Conservation (phyloP, 768 basidiomycete genomes). For the Mycena epipterygia region DNA sequence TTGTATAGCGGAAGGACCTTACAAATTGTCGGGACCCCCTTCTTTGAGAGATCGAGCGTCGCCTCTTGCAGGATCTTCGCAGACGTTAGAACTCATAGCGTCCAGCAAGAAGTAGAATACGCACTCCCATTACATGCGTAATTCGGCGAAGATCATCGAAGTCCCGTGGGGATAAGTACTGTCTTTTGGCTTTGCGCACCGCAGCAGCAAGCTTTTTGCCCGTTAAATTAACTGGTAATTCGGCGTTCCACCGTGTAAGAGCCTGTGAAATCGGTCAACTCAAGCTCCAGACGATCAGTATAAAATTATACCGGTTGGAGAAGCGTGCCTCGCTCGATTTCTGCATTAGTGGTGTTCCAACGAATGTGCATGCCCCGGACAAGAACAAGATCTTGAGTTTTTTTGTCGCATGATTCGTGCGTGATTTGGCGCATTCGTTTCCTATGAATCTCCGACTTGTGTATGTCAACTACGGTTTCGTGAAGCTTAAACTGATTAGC, state of each 20-base stretch:
- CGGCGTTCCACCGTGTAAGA: constrained; percentile 2
- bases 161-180: background rate
- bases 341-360: constrained; percentile 16
- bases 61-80: constrained; percentile 6
- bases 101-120: background rate
- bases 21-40: constrained; percentile 22
- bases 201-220: constrained; percentile 9
- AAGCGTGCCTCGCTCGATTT: constrained; percentile 1
- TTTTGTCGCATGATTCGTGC: background rate
- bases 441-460: constrained; percentile 8
- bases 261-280: background rate
- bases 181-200: background rate
- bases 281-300: background rate
- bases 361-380: constrained; percentile 13
- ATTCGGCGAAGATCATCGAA: constrained; percentile 3
- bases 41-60: constrained; percentile 21
- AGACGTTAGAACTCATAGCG: background rate
- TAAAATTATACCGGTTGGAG: constrained; percentile 11
- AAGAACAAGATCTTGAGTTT: background rate
- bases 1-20: constrained; percentile 23
- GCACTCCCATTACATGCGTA: background rate
- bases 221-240: background rate
- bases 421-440: constrained; percentile 7
- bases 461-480: constrained; percentile 11
- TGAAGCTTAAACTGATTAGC: constrained; percentile 9